Percentiles rank a stretch among this genome's conserved stretches.
Conservation (phyloP, 2,329 filamentous ascomycete genomes). For the Arthrobotrys musiformis region DNA sequence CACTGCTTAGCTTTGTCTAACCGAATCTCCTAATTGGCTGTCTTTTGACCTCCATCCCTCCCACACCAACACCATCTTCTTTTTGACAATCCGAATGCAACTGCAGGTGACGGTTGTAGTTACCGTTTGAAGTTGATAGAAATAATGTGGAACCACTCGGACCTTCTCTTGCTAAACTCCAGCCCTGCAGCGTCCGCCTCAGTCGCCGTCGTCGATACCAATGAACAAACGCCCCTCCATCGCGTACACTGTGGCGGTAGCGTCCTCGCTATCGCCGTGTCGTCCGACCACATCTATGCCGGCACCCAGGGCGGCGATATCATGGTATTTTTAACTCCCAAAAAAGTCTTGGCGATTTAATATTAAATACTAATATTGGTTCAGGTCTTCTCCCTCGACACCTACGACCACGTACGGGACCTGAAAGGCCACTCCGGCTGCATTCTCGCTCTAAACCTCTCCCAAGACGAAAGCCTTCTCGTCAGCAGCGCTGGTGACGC, state of each 20-base stretch:
- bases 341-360: too few relatives aligned
- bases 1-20: too few relatives aligned
- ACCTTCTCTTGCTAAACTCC: conserved; percentile 46
- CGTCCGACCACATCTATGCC: conserved; percentile 83
- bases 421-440: conserved; percentile 92
- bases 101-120: too few relatives aligned
- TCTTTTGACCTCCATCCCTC: neutral
- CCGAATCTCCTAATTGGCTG: conserved; percentile 29
- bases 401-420: conserved; percentile 80
- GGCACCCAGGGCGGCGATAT: conserved; percentile 95
- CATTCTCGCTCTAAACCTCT: conserved; percentile 85
- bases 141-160: conserved; percentile 44
- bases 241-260: conserved; percentile 51
- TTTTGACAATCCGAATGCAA: neutral
- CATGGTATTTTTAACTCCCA: too few relatives aligned
- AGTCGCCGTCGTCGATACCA: conserved; percentile 29
- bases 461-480: conserved; percentile 77
- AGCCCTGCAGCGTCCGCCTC: conserved; percentile 42
- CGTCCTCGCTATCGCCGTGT: conserved; percentile 81
- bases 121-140: neutral
- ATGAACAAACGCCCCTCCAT: conserved; percentile 46
- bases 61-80: conserved; percentile 10
- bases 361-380: too few relatives aligned
- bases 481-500: conserved; percentile 95
- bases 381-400: conserved; percentile 88